These are phyloP conservation scores for Fusarium keratoplasticum DNA, from an alignment of 2,329 filamentous ascomycete genomes.

Conservation along the genomic window DNA sequence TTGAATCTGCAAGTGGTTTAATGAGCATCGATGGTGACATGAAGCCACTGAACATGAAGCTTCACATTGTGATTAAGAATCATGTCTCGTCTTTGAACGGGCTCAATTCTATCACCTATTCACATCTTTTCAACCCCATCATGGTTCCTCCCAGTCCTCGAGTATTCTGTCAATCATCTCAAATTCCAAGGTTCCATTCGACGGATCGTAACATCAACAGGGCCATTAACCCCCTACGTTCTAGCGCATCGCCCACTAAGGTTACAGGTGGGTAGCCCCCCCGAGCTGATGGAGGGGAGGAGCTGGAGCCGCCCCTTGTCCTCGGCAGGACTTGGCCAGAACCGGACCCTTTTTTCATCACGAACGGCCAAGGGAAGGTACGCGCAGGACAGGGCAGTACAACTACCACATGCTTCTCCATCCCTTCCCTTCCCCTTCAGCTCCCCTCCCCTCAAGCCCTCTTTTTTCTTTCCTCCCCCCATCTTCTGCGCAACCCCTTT, in stretches of 20 bases:
- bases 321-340: slow-evolving; percentile 1
- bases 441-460: background rate
- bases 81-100: too few species aligned
- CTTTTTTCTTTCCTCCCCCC: background rate
- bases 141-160: background rate
- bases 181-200: background rate
- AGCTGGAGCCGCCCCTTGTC: background rate
- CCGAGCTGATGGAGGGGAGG: background rate
- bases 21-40: background rate
- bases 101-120: background rate
- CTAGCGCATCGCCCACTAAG: slow-evolving; percentile 14
- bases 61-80: background rate
- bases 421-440: background rate
- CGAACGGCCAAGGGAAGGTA: background rate
- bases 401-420: slow-evolving; percentile 9
- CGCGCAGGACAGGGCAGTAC: background rate
- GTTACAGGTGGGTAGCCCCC: background rate
- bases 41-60: background rate
- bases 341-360: background rate
- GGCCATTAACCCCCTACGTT: background rate
- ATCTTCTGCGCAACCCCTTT: slow-evolving; percentile 1
- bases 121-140: background rate
- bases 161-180: background rate
- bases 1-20: background rate
- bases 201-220: slow-evolving; percentile 1